phyloP scores from a whole-genome alignment of 1,139 yeast genomes.

The Suhomyces chickasaworum region DNA sequence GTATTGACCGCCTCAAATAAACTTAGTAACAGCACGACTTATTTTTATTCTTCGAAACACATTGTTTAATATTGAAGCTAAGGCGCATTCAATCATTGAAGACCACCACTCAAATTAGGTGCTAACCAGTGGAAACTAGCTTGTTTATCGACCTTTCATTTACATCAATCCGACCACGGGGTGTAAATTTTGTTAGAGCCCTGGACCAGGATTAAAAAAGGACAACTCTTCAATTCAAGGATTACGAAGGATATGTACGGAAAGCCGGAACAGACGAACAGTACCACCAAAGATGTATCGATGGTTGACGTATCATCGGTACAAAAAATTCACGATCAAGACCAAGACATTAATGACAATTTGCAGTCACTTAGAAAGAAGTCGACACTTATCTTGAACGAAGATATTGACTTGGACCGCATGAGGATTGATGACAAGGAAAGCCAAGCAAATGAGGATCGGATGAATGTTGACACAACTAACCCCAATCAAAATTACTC shows the following conservation, averaged over 20 bases:
- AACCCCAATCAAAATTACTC: background rate
- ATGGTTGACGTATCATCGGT: conserved; percentile 45
- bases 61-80: background rate
- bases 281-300: conserved; percentile 36
- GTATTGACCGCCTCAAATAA: background rate
- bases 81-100: background rate
- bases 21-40: background rate
- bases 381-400: conserved; percentile 45
- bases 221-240: background rate
- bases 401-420: conserved; percentile 42
- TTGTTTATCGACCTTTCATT: background rate
- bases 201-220: background rate
- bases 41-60: background rate
- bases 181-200: background rate
- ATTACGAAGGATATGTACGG: conserved; percentile 9
- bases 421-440: conserved; percentile 32
- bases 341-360: conserved; percentile 18
- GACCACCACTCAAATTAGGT: background rate
- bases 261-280: conserved; percentile 3
- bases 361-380: conserved; percentile 40
- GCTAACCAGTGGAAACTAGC: background rate
- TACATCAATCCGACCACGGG: background rate
- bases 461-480: conserved; percentile 8
- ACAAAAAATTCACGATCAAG: conserved; percentile 3
- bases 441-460: conserved; percentile 8